Percentiles rank a stretch among this genome's conserved stretches.
Conservation (phyloP, 75 land plant genomes). For the Cryptomeria japonica region DNA sequence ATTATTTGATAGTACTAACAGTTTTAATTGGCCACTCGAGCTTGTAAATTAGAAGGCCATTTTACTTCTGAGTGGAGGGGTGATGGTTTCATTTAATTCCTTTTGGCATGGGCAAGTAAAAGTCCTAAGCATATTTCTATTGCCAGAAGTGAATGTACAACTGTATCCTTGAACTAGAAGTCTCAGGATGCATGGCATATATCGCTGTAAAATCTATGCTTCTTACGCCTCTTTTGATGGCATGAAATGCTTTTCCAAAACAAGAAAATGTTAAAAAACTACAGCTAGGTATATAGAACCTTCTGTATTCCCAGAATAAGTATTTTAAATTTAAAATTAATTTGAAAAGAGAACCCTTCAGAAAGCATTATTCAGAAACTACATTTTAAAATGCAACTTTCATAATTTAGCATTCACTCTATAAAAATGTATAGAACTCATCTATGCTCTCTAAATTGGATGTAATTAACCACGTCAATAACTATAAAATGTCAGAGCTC, state of each 20-base stretch:
- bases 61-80: neutral
- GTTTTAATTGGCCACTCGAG: neutral
- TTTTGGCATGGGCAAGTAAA: neutral
- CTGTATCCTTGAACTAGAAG: neutral
- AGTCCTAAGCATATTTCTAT: neutral
- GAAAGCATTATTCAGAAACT: neutral
- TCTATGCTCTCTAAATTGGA: neutral
- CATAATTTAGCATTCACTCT: neutral
- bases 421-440: neutral
- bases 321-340: neutral
- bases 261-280: neutral
- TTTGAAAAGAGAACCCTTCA: neutral
- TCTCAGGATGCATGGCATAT: neutral
- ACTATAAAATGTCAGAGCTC: neutral
- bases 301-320: neutral
- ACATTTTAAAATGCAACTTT: neutral
- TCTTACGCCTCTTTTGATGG: neutral
- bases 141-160: neutral
- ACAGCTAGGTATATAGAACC: neutral
- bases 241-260: neutral
- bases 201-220: neutral
- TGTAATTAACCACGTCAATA: neutral
- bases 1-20: neutral
- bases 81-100: neutral
- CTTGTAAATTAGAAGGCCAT: neutral